Percentiles rank a stretch among this genome's conserved stretches.
phyloP scores from a whole-genome alignment of 306 rosid genomes.

The Trifolium repens region DNA sequence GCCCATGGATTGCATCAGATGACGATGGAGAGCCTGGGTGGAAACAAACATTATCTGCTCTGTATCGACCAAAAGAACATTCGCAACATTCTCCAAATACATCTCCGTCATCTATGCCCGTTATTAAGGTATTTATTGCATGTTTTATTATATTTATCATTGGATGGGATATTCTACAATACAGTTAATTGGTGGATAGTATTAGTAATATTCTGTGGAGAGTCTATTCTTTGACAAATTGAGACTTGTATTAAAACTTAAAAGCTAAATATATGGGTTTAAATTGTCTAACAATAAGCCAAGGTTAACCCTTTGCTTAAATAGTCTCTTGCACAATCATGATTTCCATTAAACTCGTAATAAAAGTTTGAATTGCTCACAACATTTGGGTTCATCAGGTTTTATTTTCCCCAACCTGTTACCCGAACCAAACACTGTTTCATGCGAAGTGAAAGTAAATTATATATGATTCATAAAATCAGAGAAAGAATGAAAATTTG shows the following conservation, averaged over 20 bases:
- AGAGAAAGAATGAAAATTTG: conserved; percentile 2
- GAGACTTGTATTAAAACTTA: background rate
- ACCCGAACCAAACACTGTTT: background rate
- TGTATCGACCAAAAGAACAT: conserved; percentile 57
- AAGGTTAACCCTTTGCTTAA: conserved; percentile 28
- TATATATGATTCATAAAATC: conserved; percentile 8
- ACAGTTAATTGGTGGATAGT: conserved; percentile 23
- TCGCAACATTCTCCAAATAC: conserved; percentile 50
- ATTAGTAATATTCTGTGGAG: conserved; percentile 17
- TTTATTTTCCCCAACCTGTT: background rate
- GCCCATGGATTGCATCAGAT: conserved; percentile 87
- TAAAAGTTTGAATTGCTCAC: background rate
- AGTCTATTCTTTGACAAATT: conserved; percentile 27
- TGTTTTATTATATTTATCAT: conserved; percentile 21
- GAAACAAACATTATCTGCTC: conserved; percentile 82
- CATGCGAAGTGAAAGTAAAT: conserved; percentile 7
- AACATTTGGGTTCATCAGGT: background rate
- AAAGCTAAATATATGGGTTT: conserved; percentile 30
- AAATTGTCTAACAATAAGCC: conserved; percentile 34
- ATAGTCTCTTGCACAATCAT: conserved; percentile 8
- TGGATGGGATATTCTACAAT: conserved; percentile 22
- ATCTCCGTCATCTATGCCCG: conserved; percentile 59
- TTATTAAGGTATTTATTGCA: conserved; percentile 62
- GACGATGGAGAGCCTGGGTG: conserved; percentile 78
- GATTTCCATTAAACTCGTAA: conserved; percentile 1